These are phyloP conservation scores for Hypericum perforatum DNA, from an alignment of 345 rosid species.

Conservation along the genomic window DNA sequence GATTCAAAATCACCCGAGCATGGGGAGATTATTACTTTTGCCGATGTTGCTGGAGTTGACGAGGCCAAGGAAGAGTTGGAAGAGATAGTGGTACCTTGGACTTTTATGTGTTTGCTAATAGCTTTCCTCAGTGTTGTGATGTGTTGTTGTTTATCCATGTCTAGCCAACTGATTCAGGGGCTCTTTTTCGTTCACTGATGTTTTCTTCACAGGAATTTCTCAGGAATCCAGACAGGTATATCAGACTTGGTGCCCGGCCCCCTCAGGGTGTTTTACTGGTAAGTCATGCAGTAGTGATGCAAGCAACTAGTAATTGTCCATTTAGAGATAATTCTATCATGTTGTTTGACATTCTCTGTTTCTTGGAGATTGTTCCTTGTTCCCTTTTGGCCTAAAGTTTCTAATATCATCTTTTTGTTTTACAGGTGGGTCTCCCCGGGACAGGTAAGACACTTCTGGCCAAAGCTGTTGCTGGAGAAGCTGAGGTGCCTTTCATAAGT, in stretches of 20 bases:
- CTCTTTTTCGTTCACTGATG: slow-evolving; percentile 17
- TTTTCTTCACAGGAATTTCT: slow-evolving; percentile 68
- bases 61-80: slow-evolving; percentile 98
- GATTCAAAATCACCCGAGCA: slow-evolving; percentile 56
- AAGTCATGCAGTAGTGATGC: slow-evolving; percentile 15
- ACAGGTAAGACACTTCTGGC: slow-evolving; percentile 96
- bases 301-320: not conserved
- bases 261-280: slow-evolving; percentile 96
- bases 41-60: slow-evolving; percentile 96
- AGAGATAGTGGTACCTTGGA: slow-evolving; percentile 78
- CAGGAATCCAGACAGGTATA: slow-evolving; percentile 77
- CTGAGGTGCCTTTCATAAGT: slow-evolving; percentile 91
- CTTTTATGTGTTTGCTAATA: slow-evolving; percentile 2
- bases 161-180: slow-evolving; percentile 13
- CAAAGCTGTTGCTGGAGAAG: slow-evolving; percentile 95
- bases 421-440: slow-evolving; percentile 95
- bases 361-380: not conserved
- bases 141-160: not conserved
- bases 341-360: too few relatives aligned
- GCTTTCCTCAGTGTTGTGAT: not conserved
- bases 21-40: slow-evolving; percentile 74
- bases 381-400: slow-evolving; percentile 6
- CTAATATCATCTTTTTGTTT: slow-evolving; percentile 11
- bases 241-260: slow-evolving; percentile 90
- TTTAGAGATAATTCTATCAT: not conserved